phyloP scores from a whole-genome alignment of 257 asterid genomes.

The Penstemon barbatus region DNA sequence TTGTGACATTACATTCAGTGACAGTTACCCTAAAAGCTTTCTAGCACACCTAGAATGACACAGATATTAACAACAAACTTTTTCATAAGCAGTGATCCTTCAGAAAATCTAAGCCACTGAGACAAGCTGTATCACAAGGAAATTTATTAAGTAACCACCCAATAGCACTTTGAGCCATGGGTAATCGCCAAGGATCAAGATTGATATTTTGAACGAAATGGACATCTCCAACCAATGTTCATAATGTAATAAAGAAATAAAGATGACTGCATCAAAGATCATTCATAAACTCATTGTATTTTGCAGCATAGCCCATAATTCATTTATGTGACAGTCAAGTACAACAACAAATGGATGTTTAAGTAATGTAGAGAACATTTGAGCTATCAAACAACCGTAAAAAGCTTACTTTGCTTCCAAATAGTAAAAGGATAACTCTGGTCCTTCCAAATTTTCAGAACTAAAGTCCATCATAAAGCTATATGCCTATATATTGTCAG shows the following conservation, averaged over 20 bases:
- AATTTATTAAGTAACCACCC: not conserved
- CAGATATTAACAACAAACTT: not conserved
- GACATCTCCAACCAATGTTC: not conserved
- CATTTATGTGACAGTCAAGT: not conserved
- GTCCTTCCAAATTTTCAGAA: not conserved
- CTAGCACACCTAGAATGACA: not conserved
- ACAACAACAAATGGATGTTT: slow-evolving; percentile 5
- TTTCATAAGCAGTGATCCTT: not conserved
- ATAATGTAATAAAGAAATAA: not conserved
- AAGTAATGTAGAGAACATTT: not conserved
- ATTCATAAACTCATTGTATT: not conserved
- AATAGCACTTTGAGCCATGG: not conserved
- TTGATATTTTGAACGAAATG: not conserved
- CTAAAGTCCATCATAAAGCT: slow-evolving; percentile 8
- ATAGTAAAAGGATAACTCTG: not conserved
- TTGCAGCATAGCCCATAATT: not conserved
- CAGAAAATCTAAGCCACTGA: not conserved
- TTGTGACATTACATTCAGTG: not conserved
- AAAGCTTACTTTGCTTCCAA: slow-evolving; percentile 2
- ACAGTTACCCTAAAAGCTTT: not conserved
- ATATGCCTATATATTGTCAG: not conserved
- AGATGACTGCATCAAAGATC: slow-evolving; percentile 11
- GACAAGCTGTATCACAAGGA: not conserved
- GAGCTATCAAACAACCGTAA: slow-evolving; percentile 16
- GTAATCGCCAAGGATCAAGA: not conserved